These are phyloP conservation scores for Amanita jacksonii DNA, from an alignment of 768 basidiomycete species.

Conservation along the genomic window DNA sequence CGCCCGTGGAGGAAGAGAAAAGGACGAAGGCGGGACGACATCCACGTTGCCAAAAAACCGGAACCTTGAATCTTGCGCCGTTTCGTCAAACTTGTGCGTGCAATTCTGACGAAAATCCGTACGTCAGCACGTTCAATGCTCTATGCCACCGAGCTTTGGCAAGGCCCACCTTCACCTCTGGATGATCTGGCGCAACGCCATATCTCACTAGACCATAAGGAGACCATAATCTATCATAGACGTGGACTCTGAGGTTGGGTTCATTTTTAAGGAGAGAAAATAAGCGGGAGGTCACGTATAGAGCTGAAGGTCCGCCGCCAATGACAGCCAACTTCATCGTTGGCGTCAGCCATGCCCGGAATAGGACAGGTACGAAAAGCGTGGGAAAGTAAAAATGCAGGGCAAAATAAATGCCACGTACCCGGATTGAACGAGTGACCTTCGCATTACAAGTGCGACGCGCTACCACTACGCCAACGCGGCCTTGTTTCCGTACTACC, in stretches of 20 bases:
- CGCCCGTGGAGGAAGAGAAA: too few species aligned
- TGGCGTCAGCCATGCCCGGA: background rate
- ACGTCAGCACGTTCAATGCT: constrained; percentile 3
- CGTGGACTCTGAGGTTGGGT: constrained; percentile 47
- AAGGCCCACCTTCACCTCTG: constrained; percentile 83
- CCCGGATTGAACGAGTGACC: constrained; percentile 39
- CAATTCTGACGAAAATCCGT: constrained; percentile 58
- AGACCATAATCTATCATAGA: constrained; percentile 90
- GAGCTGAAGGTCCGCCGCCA: constrained; percentile 94
- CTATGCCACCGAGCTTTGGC: background rate
- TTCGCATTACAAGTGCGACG: constrained; percentile 37
- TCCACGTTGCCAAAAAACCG: constrained; percentile 90
- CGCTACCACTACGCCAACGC: constrained; percentile 35
- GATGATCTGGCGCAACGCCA: constrained; percentile 96
- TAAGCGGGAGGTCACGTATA: constrained; percentile 87
- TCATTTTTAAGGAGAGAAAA: constrained; percentile 42
- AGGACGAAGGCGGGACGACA: constrained; percentile 27
- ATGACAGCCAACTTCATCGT: constrained; percentile 77
- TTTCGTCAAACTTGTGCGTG: constrained; percentile 85
- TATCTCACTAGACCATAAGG: constrained; percentile 94
- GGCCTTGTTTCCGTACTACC: constrained; percentile 13
- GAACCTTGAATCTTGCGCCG: constrained; percentile 72
- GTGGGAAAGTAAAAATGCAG: background rate
- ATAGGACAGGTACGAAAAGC: background rate
- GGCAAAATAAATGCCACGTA: constrained; percentile 26